These are phyloP conservation scores for Citeromyces hawaiiensis DNA, from an alignment of 1,139 yeast species.

Conservation along the genomic window DNA sequence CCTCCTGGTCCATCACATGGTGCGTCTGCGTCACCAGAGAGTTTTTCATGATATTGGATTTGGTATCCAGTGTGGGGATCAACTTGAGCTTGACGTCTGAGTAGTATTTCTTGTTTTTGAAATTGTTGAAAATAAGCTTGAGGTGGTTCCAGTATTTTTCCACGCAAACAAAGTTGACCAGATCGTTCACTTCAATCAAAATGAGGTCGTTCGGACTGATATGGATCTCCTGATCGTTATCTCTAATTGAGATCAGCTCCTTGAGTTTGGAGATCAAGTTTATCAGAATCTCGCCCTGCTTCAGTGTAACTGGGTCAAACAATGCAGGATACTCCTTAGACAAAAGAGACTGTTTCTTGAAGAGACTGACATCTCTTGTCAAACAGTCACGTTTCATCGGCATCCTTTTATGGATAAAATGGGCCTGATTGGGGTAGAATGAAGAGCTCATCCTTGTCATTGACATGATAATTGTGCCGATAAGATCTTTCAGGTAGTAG, in stretches of 20 bases:
- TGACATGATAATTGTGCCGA: slow-evolving; percentile 4
- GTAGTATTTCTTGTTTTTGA: neutral
- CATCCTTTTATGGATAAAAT: slow-evolving; percentile 3
- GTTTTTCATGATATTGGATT: neutral
- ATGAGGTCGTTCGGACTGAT: neutral
- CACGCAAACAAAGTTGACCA: slow-evolving; percentile 1
- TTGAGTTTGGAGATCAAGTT: slow-evolving; percentile 3
- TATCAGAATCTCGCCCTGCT: slow-evolving; percentile 2
- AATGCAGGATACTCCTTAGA: neutral
- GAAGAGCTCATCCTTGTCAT: slow-evolving; percentile 3
- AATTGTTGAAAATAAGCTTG: slow-evolving; percentile 1
- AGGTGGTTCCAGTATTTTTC: slow-evolving; percentile 2
- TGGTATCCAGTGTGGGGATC: neutral
- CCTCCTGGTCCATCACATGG: neutral
- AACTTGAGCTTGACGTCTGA: neutral
- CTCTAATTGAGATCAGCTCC: slow-evolving; percentile 1
- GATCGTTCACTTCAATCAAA: slow-evolving; percentile 4
- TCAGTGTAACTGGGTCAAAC: neutral
- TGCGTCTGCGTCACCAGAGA: neutral
- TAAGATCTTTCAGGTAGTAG: slow-evolving; percentile 4
- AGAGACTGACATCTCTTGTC: neutral
- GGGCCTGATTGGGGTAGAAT: slow-evolving; percentile 4
- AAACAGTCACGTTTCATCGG: slow-evolving; percentile 3
- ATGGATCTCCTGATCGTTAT: neutral
- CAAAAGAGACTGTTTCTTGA: neutral